Base-by-base conservation (phyloP, 495 filamentous ascomycete genomes). In the Aspergillus saccharolyticus region DNA sequence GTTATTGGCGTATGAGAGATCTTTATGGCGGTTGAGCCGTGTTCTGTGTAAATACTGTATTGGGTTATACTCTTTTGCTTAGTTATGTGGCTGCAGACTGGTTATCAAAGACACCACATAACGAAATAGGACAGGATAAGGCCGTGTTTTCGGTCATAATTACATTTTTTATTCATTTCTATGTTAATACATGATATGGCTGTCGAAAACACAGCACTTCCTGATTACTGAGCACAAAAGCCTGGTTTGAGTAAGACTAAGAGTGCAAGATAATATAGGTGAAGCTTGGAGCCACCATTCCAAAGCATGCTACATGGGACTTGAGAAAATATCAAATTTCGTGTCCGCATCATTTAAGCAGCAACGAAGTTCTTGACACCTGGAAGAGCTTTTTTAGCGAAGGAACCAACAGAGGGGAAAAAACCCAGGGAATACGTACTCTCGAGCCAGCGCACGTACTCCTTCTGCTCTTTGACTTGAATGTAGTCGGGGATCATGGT, bases 391-490 rank as follows among this genome's bases (percentile, higher is more conserved):
- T n/a, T 4, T 56, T 69, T 67, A 68, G 64, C 24, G 24, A 47
- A 15, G 44, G 43, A n/a, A 8, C 19, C 21, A 15, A 48, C 2
- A 24, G 10, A 30, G 22, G 14, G 30, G 15, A 8, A 30, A 4
- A 30, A 1, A 30, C 22, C 14, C 28, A 21, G 16, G 33, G 14
- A 54, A 56, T 19, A 80, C 82, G 75, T 72, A 85, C 81, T 91
- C 63, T 86, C 83, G 70, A 99, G 78, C 94, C 94, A 99, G 58
- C 78, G 77, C 44, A 93, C 70, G 74, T 99, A 99, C 80, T 99
- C 94, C 81, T 85, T 89, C 84, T 99, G 93, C 83, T 99, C 94
- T 85, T 99, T 99, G 74, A 88, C 85, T 72, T 97, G 90, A 67
- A 97, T 93, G 76, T 96, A 99, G 69, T 97, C 93, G 52, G 91